Conservation (phyloP, 1,139 yeast species). For the Blastobotrys malaysiensis region DNA sequence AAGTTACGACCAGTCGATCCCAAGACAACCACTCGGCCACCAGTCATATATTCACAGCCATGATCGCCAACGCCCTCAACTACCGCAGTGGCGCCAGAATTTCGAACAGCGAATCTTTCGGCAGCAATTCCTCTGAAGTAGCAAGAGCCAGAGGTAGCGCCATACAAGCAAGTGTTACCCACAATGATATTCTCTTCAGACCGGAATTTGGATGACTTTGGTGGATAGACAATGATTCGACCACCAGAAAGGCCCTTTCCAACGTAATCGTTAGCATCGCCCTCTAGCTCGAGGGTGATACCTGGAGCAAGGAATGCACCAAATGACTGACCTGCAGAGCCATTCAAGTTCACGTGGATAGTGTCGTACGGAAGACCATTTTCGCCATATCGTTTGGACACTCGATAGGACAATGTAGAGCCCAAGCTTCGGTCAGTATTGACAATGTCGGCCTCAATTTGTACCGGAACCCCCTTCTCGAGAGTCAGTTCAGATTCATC, state of each 20-base stretch:
- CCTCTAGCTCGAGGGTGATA: constrained; percentile 89
- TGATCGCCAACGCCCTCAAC: constrained; percentile 98
- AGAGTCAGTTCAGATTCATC: constrained; percentile 93
- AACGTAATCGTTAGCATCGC: constrained; percentile 96
- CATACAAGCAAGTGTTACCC: constrained; percentile 96
- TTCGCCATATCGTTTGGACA: constrained; percentile 90
- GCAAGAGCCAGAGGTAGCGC: constrained; percentile 94
- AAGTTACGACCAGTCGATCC: constrained; percentile 92
- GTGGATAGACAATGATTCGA: constrained; percentile 86
- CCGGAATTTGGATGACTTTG: constrained; percentile 72
- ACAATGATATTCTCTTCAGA: constrained; percentile 95
- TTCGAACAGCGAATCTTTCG: constrained; percentile 96
- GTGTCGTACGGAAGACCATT: constrained; percentile 93
- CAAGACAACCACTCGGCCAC: constrained; percentile 92
- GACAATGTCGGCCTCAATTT: constrained; percentile 85
- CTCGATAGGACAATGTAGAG: constrained; percentile 87
- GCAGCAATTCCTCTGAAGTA: constrained; percentile 97
- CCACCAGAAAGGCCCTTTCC: constrained; percentile 98
- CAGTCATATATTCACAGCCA: constrained; percentile 99
- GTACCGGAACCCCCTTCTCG: constrained; percentile 90
- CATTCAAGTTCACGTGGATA: constrained; percentile 82
- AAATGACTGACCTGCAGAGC: constrained; percentile 97
- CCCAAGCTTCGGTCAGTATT: constrained; percentile 97
- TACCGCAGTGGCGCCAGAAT: constrained; percentile 96
- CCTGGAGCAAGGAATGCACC: constrained; percentile 98